Percentiles rank a stretch among this genome's conserved stretches.
Conservation (phyloP, 2,329 filamentous ascomycete genomes). For the Didymella keratinophila region DNA sequence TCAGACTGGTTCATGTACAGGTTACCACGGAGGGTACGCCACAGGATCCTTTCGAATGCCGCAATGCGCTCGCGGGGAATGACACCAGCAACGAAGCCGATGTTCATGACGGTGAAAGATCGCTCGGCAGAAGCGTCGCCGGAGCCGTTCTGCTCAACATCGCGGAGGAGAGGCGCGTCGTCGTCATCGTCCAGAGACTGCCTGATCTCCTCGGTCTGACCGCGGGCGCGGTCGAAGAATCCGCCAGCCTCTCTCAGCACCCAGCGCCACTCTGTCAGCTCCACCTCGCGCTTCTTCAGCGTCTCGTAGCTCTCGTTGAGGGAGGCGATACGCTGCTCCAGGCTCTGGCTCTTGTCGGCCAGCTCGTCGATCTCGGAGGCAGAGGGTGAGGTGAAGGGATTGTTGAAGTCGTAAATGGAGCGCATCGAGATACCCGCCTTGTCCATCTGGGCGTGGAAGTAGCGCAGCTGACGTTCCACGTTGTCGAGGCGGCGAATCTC, state of each 20-base stretch:
- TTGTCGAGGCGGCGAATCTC: constrained; percentile 98
- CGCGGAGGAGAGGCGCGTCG: constrained; percentile 90
- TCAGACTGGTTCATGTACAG: constrained; percentile 99
- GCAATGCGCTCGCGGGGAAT: constrained; percentile 92
- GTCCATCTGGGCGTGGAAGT: constrained; percentile 95
- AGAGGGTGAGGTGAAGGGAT: constrained; percentile 84
- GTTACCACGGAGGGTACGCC: constrained; percentile 96
- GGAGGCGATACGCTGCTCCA: constrained; percentile 89
- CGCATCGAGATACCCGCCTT: constrained; percentile 86
- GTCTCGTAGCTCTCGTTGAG: constrained; percentile 99
- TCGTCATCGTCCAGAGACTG: constrained; percentile 83
- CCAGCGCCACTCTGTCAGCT: constrained; percentile 98
- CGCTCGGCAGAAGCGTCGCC: constrained; percentile 75
- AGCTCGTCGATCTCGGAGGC: constrained; percentile 97
- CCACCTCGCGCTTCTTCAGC: constrained; percentile 95
- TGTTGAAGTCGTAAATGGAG: constrained; percentile 89
- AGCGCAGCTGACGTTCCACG: constrained; percentile 95
- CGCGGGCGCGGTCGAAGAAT: constrained; percentile 96
- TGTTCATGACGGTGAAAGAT: constrained; percentile 97
- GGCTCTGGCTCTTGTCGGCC: constrained; percentile 86
- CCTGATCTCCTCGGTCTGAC: constrained; percentile 95
- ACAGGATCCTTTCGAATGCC: constrained; percentile 95
- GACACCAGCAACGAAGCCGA: constrained; percentile 96
- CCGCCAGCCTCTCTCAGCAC: constrained; percentile 94
- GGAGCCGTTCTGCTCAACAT: constrained; percentile 83